Evolutionary conservation across 1,284 basidiomycete genomes (phyloP).

Genomic region (Leccinum pallidistipes): DNA sequence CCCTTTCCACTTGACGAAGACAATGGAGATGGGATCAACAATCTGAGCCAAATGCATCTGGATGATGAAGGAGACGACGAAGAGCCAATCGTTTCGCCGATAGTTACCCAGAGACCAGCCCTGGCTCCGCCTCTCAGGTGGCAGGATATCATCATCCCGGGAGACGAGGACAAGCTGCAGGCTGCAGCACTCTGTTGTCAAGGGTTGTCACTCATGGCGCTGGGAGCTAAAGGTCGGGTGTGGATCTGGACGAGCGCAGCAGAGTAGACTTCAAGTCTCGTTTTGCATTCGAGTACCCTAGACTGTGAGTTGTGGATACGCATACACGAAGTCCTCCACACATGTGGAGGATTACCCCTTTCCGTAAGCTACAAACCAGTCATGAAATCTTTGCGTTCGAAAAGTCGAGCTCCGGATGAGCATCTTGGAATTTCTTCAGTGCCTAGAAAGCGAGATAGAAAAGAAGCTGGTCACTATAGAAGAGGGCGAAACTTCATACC

Average conservation of each 20-base stretch:
- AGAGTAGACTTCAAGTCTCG: conserved; percentile 13
- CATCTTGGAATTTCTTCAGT: conserved; percentile 84
- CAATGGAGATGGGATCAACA: conserved; percentile 15
- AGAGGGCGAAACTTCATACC: conserved; percentile 39
- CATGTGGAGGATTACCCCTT: neutral
- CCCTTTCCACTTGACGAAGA: conserved; percentile 23
- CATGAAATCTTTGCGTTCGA: conserved; percentile 87
- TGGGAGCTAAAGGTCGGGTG: conserved; percentile 23
- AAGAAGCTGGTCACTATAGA: neutral
- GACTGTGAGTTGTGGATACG: neutral
- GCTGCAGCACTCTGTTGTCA: conserved; percentile 43
- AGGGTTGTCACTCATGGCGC: conserved; percentile 42
- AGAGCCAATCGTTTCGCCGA: conserved; percentile 8
- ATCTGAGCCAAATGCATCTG: conserved; percentile 22
- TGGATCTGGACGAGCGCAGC: conserved; percentile 30
- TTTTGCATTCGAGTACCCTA: neutral
- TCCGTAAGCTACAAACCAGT: conserved; percentile 6
- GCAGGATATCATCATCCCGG: conserved; percentile 23
- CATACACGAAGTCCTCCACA: neutral
- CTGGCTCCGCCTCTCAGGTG: conserved; percentile 24
- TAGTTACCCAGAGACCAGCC: conserved; percentile 1
- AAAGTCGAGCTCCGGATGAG: conserved; percentile 94
- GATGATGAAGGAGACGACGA: conserved; percentile 34
- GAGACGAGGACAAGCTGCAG: conserved; percentile 24
- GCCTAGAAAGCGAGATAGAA: conserved; percentile 47